These are phyloP conservation scores for Arctium lappa DNA, from an alignment of 129 eudicot genomes.

Conservation along the genomic window DNA sequence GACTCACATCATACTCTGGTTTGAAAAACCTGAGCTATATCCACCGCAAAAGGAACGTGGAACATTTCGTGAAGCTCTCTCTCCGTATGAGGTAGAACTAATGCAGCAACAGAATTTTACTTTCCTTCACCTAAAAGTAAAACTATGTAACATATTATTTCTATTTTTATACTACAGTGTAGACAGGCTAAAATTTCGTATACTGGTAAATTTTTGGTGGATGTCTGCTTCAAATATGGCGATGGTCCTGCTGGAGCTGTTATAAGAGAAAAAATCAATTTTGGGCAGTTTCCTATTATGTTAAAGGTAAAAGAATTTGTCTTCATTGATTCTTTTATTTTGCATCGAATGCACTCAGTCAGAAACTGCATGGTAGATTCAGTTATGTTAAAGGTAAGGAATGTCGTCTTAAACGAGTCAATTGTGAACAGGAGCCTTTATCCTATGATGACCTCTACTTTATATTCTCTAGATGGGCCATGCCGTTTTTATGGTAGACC, in stretches of 20 bases:
- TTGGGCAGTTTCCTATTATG: slow-evolving; percentile 90
- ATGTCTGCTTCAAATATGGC: slow-evolving; percentile 59
- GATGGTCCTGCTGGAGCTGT: slow-evolving; percentile 45
- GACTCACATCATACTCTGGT: slow-evolving; percentile 69
- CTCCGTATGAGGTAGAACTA: slow-evolving; percentile 65
- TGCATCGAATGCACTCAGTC: background rate
- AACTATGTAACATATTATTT: slow-evolving; percentile 5
- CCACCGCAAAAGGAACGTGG: slow-evolving; percentile 66
- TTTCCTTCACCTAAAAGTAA: background rate
- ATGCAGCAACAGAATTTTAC: background rate
- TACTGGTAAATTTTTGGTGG: slow-evolving; percentile 58
- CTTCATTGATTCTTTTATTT: background rate
- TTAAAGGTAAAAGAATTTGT: slow-evolving; percentile 47
- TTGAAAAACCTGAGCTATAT: slow-evolving; percentile 53
- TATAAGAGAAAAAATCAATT: slow-evolving; percentile 47
- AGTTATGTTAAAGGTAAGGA: background rate
- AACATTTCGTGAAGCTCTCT: slow-evolving; percentile 28
- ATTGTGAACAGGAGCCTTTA: background rate
- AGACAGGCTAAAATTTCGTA: slow-evolving; percentile 86
- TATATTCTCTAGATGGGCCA: background rate
- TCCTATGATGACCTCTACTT: background rate
- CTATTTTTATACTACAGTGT: slow-evolving; percentile 54
- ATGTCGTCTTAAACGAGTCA: background rate
- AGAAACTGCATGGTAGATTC: background rate
- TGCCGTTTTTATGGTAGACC: background rate